Evolutionary conservation across 495 filamentous ascomycete genomes (phyloP).

Genomic region (Peziza echinospora): DNA sequence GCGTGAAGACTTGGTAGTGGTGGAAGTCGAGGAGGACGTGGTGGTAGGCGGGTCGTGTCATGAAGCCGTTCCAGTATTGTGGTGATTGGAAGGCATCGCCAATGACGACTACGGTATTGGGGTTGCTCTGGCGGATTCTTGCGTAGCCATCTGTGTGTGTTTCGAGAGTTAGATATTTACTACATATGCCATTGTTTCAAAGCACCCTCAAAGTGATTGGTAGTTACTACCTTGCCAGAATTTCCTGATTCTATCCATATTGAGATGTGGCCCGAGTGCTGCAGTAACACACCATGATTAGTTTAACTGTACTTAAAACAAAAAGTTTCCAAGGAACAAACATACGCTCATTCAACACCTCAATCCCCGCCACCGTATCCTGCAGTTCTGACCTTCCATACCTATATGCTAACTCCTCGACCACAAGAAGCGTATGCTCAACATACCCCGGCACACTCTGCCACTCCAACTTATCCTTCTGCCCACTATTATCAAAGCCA

Average conservation of each 20-base stretch:
- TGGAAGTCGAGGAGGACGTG: conserved; percentile 49
- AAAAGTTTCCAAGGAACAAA: not conserved
- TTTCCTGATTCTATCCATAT: conserved; percentile 30
- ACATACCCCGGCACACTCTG: conserved; percentile 33
- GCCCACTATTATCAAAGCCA: conserved; percentile 58
- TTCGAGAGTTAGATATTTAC: too few species aligned
- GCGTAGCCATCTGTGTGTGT: conserved; percentile 39
- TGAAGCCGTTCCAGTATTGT: conserved; percentile 52
- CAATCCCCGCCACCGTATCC: conserved; percentile 46
- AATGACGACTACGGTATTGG: conserved; percentile 32
- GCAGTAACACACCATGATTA: not conserved
- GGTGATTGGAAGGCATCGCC: conserved; percentile 44
- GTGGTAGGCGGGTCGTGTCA: conserved; percentile 30
- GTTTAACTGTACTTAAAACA: not conserved
- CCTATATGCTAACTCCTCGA: conserved; percentile 34
- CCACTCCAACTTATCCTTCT: conserved; percentile 43
- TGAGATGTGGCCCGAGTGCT: conserved; percentile 29
- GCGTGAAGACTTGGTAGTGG: conserved; percentile 47
- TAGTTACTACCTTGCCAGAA: conserved; percentile 40
- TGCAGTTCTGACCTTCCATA: conserved; percentile 29
- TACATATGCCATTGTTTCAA: too few species aligned
- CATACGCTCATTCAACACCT: conserved; percentile 48
- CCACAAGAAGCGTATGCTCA: conserved; percentile 32
- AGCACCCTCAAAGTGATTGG: too few species aligned
- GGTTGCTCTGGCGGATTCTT: conserved; percentile 32